Base-by-base conservation (phyloP, 2,329 filamentous ascomycete species). In the Lecanosticta acicola region DNA sequence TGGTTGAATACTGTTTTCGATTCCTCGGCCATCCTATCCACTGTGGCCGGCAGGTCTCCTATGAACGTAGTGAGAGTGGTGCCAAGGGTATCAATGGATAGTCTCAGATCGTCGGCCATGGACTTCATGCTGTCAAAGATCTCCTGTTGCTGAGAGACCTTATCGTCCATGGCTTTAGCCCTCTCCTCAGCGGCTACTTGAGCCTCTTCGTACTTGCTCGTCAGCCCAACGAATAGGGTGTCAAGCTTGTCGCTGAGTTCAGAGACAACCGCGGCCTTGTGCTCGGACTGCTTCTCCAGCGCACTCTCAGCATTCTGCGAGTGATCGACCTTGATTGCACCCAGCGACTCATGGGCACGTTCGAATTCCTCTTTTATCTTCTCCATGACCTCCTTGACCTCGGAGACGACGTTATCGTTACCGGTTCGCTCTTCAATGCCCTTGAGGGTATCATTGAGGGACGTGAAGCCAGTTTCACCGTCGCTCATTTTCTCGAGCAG, bases 191-290 rank as follows among this genome's bases (percentile, higher is more conserved):
- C 77, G 5, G 80, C 73, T 16, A 77, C 71, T 60, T 94, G 85
- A 52, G 90, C 83, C 50, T 93, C 87, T 45, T 96, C 90, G 60
- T 95, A 94, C 65, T 94, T 96, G 56, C 77, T 74, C 64, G 94
- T 80, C 18, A 98, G 74, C 54, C 89, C 86, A 48, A 79, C 78
- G 56, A 96, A 81, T 63, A 88, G 89, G 59, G 89, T 85, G 51
- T 95, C 80, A 32, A 84, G 71, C 66, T 80, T 81, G 41, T 70
- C 66, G 3, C 70, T 69, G 18, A 83, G 64, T 20, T 78, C 76
- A 11, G 71, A 62, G 19, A 80, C 69, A 20, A 80, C 72, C 21
- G 72, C 71, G 5, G 73, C 73, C 48, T 76, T 76, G 45, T 72
- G 70, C 57, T 83, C 78, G 17, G 80, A 77, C 26, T 81, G 77